Base-by-base conservation (phyloP, 78 protist genomes). In the Bodo saltans region DNA sequence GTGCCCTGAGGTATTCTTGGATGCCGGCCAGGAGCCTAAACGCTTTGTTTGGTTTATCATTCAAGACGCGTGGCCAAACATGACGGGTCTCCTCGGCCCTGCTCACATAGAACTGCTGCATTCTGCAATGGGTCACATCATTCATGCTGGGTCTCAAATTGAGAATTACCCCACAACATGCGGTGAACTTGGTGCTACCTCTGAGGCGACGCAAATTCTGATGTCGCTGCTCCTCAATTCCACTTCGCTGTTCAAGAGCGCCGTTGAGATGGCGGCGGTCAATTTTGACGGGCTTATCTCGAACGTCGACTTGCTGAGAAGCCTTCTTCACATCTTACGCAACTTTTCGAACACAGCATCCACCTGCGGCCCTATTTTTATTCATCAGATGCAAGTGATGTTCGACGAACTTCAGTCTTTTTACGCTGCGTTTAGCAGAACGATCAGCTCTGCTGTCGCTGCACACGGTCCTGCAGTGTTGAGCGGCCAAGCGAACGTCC, bases 111-210 rank as follows among this genome's bases (percentile, higher is more conserved):
- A 93, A 28, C 91, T 94, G n/a, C 95, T 97, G 82, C 97, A 89
- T 72, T 97, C 97, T 80, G 96, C 99, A 8, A 86, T 94, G 28
- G 98, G 97, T n/a, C 84, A 83, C 86, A 94, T 97, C 92, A 88
- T 98, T 8, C 29, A 75, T 25, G 87, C 94, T 0, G 88, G 86
- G 33, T 26, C 73, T 0, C 41, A 84, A 29, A 3, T n/a, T 38
- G 87, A 90, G 17, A 95, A 94, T 4, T 32, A 28, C 30, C 87
- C 93, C 35, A n/a, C n/a, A n/a, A n/a, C n/a, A n/a, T n/a, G n/a
- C n/a, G n/a, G n/a, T n/a, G n/a, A n/a, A n/a, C n/a, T n/a, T n/a
- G n/a, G n/a, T n/a, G n/a, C n/a, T n/a, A n/a, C n/a, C n/a, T n/a
- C n/a, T n/a, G n/a, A n/a, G n/a, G n/a, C n/a, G n/a, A n/a, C n/a